Evolutionary conservation across 805 yeast species (phyloP), one percentile per base, ranked within the genome.

Genomic region (Lipomyces mesembrius): DNA sequence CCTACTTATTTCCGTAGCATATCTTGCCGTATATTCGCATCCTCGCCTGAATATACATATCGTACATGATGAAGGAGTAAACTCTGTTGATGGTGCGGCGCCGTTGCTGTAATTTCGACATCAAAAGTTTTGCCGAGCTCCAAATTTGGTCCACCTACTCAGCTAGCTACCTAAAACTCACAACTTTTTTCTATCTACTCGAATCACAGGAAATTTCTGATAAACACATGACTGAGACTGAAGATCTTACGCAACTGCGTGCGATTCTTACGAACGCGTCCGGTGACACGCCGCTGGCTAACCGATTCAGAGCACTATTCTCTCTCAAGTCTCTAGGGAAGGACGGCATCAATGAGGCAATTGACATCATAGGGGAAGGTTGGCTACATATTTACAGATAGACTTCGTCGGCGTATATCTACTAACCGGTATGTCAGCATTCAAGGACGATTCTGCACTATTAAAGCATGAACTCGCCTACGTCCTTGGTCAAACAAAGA

Each of bases 391-490:
- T 29, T 14, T 53, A n/a, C 6, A 1, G 8, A 25, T 27, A 27
- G 22, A 27, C 11, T 17, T 46, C 3, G n/a, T 25, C 27, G 57
- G n/a, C 27, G 12, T 37, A 7, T 4, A 25, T 12, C 6, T 58
- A 39, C 64, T 27, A 22, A 49, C 29, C 5, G 39, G 3, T 35
- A 39, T 9, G 14, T 25, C 43, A 70, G 72, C 64, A 8, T 95
- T 95, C 76, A 78, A 78, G 52, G 96, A 91, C 76, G 85, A 86
- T 61, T 88, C 96, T 25, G 99, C 96, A 79, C 84, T 95, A 62
- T 83, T 95, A 76, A 96, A 96, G 81, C 99, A 95, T 76, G 99
- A 95, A 80, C 96, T 95, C 64, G 98, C 99, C 7, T 95, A 95
- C 75, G 98, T 94, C 12, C 81, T 95, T 67, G 99, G 99, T 57